These are phyloP conservation scores for Vigna angularis DNA, from an alignment of 306 rosid species.

Conservation along the genomic window DNA sequence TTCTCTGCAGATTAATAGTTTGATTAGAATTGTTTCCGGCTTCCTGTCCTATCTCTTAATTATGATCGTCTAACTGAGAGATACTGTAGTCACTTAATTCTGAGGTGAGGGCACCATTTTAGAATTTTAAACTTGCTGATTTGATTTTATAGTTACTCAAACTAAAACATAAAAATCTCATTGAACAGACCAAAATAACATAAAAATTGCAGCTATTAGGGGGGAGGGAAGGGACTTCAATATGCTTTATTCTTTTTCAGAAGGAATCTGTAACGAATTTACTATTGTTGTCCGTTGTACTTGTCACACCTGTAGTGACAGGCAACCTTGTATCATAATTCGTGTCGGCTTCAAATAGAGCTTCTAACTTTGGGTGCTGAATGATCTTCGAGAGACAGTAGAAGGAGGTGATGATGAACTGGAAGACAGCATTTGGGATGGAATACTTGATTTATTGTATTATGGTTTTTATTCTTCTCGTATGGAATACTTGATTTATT, in stretches of 20 bases:
- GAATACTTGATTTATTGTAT: neutral
- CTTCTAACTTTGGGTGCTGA: conserved; percentile 36
- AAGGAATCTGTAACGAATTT: neutral
- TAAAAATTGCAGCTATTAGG: neutral
- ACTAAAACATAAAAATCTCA: neutral
- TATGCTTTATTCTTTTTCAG: neutral
- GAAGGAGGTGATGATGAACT: conserved; percentile 19
- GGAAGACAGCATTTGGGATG: conserved; percentile 20
- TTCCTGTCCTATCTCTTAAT: conserved; percentile 10
- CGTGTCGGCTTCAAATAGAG: neutral
- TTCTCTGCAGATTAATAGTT: conserved; percentile 23
- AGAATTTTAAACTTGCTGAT: neutral
- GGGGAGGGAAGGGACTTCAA: neutral
- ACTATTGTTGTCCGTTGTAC: neutral
- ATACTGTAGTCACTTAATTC: neutral
- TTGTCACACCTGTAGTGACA: neutral
- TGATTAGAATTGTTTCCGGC: conserved; percentile 9
- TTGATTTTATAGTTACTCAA: neutral
- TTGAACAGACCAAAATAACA: neutral
- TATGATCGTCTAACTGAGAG: conserved; percentile 11
- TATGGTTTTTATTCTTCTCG: neutral
- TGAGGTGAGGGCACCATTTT: conserved; percentile 2
- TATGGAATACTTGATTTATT: neutral
- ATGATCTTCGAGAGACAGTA: conserved; percentile 31
- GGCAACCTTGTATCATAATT: neutral